Evolutionary conservation across 352 stramenopile genomes (phyloP).

Genomic region (Phytopythium delawarense): DNA sequence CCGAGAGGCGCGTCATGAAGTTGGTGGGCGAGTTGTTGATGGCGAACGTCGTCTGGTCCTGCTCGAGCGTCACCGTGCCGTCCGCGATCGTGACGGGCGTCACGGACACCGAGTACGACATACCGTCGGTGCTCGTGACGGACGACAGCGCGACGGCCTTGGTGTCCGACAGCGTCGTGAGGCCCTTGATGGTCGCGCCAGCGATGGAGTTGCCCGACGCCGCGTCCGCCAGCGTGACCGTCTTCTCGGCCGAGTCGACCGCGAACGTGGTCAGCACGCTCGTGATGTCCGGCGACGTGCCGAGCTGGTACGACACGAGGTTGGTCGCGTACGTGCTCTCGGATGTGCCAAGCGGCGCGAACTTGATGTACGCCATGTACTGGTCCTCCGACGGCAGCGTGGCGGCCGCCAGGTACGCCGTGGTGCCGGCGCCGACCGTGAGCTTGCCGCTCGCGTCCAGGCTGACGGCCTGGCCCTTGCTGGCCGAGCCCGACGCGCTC

Average conservation of each 20-base stretch:
- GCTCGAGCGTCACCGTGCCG: constrained; percentile 31
- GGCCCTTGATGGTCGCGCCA: constrained; percentile 47
- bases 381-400: constrained; percentile 43
- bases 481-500: constrained; percentile 18
- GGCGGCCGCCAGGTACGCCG: constrained; percentile 54
- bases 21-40: constrained; percentile 63
- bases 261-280: constrained; percentile 54
- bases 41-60: constrained; percentile 36
- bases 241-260: constrained; percentile 38
- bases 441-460: constrained; percentile 46
- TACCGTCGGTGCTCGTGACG: constrained; percentile 31
- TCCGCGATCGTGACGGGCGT: constrained; percentile 47
- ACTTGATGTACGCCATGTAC: constrained; percentile 50
- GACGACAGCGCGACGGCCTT: constrained; percentile 48
- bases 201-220: constrained; percentile 46
- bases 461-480: constrained; percentile 59
- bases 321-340: constrained; percentile 41
- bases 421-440: constrained; percentile 57
- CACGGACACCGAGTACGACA: constrained; percentile 36
- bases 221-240: constrained; percentile 33
- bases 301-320: constrained; percentile 59
- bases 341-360: constrained; percentile 46
- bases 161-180: constrained; percentile 62
- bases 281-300: constrained; percentile 26
- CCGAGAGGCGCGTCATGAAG: constrained; percentile 63